phyloP scores from a whole-genome alignment of 805 yeast species.

The Pichia heedii region DNA sequence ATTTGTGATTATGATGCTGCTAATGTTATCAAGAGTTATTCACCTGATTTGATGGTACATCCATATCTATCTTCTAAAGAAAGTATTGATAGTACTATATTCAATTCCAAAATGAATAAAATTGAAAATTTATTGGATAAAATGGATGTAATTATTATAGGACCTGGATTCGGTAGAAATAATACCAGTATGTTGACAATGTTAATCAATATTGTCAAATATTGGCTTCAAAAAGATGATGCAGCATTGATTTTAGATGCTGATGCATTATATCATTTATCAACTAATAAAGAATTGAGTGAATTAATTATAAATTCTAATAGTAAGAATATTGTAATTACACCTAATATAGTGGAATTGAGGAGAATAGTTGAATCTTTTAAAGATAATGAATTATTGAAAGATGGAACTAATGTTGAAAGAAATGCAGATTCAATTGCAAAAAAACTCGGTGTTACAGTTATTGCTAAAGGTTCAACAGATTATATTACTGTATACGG shows the following conservation, averaged over 20 bases:
- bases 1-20: slow-evolving; percentile 81
- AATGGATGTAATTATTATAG: slow-evolving; percentile 76
- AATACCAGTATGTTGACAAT: slow-evolving; percentile 59
- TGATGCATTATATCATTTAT: slow-evolving; percentile 68
- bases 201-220: slow-evolving; percentile 35
- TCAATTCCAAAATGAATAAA: slow-evolving; percentile 40
- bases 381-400: too few species aligned
- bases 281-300: slow-evolving; percentile 42
- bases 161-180: slow-evolving; percentile 85
- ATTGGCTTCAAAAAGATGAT: slow-evolving; percentile 48
- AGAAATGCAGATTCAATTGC: neutral
- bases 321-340: slow-evolving; percentile 55
- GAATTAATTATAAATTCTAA: slow-evolving; percentile 30
- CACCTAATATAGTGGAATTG: slow-evolving; percentile 89
- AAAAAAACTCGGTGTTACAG: slow-evolving; percentile 28
- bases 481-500: slow-evolving; percentile 55
- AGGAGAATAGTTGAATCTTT: slow-evolving; percentile 37
- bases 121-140: slow-evolving; percentile 48
- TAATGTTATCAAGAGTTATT: slow-evolving; percentile 70
- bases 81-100: slow-evolving; percentile 20
- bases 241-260: slow-evolving; percentile 86
- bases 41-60: slow-evolving; percentile 95
- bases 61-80: slow-evolving; percentile 66
- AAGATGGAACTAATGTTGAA: too few species aligned
- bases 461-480: slow-evolving; percentile 63